Percentiles rank a stretch among this genome's conserved stretches.
Conservation (phyloP, 1,284 basidiomycete genomes). For the Irpex rosettiformis region DNA sequence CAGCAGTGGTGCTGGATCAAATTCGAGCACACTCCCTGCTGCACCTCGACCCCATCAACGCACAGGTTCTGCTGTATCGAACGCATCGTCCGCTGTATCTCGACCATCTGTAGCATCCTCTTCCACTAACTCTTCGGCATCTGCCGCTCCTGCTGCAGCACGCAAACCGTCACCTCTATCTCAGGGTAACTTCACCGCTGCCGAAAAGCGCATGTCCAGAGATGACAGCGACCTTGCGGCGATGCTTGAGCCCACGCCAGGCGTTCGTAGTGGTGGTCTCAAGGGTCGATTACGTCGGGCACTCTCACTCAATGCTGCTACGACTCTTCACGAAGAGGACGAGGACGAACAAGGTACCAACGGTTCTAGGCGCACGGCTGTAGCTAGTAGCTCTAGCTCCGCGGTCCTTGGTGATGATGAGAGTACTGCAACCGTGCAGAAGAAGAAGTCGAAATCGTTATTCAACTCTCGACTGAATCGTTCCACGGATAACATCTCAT, state of each 20-base stretch:
- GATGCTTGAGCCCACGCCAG: slow-evolving; percentile 43
- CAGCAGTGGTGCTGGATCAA: slow-evolving; percentile 22
- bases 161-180: slow-evolving; percentile 76
- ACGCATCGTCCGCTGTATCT: slow-evolving; percentile 29
- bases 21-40: slow-evolving; percentile 20
- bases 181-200: slow-evolving; percentile 60
- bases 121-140: slow-evolving; percentile 28
- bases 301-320: slow-evolving; percentile 61
- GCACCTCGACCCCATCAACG: slow-evolving; percentile 38
- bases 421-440: slow-evolving; percentile 52
- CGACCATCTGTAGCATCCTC: slow-evolving; percentile 32
- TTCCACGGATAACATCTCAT: slow-evolving; percentile 95
- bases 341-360: slow-evolving; percentile 35
- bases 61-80: slow-evolving; percentile 42
- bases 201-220: slow-evolving; percentile 72
- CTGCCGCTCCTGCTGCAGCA: slow-evolving; percentile 32
- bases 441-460: slow-evolving; percentile 68
- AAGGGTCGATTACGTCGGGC: slow-evolving; percentile 77
- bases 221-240: slow-evolving; percentile 72
- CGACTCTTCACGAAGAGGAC: slow-evolving; percentile 59
- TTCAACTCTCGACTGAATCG: slow-evolving; percentile 93
- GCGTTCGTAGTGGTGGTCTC: slow-evolving; percentile 59
- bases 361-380: slow-evolving; percentile 19
- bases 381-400: slow-evolving; percentile 19
- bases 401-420: slow-evolving; percentile 31